Evolutionary conservation across 768 basidiomycete species (phyloP), one percentile per base, ranked within the genome.

Genomic region (Rubroboletus pulcherrimus): DNA sequence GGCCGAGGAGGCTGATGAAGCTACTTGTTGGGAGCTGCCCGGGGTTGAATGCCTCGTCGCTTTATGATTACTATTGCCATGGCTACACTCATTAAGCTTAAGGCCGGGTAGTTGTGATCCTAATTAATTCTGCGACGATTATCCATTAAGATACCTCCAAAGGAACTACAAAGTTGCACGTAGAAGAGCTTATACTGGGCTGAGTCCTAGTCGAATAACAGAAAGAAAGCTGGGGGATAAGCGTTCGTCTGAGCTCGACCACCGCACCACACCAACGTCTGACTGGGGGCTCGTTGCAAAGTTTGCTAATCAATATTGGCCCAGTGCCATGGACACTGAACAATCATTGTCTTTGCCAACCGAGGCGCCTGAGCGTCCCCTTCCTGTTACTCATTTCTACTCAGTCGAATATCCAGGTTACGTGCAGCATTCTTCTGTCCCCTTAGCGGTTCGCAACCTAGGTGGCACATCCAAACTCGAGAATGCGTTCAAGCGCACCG

Each of bases 341-440:
- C 60, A 60, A 42, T 30, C 56, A 3, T 35, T 58, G 4, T 55
- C 63, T 10, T 47, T 56, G 10, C 57, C 66, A 35, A 49, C 54
- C n/a, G 59, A 66, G 37, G 79, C 79, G 0, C 73, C 70, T 15
- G 71, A 75, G 38, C 70, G 50, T 19, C 73, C 78, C 2, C 73
- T 92, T 2, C 82, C 86, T 21, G 74, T 79, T 34, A 75, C 77
- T 6, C 76, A 82, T 31, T 89, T 86, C 67, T 89, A 88, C 66
- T 87, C 91, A 5, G 77, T 96, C 57, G 94, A 97, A 70, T 96
- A 93, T 73, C 93, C 93, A 7, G 93, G 93, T 57, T 91, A 92
- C 61, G 85, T 97, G 51, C 73, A 78, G 14, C 71, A 77, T 4
- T 67, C 78, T 1, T 89, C 91, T 34, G 78, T 86, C 5, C 77